A percentile compares a stretch with the other conserved stretches of the same genome.
phyloP scores from a whole-genome alignment of 1,284 basidiomycete species.

The Spongispora temasekensis region DNA sequence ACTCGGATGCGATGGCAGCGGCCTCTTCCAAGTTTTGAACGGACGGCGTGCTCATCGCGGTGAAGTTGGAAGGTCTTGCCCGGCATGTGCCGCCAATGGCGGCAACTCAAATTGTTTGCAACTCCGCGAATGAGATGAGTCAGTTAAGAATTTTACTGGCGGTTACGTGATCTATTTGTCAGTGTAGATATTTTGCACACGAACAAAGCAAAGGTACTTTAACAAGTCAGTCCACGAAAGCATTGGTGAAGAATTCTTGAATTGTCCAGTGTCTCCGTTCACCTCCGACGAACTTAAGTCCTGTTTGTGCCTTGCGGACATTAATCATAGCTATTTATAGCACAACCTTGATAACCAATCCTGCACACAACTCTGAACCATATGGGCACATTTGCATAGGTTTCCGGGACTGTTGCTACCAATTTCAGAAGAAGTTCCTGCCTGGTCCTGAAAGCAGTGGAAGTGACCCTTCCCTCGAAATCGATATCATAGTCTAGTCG shows the following conservation, averaged over 20 bases:
- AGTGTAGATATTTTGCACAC: too few relatives aligned
- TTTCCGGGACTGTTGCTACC: not conserved
- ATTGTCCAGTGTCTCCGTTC: not conserved
- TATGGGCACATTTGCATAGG: too few relatives aligned
- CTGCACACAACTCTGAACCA: not conserved
- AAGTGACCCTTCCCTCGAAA: not conserved
- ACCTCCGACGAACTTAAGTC: not conserved
- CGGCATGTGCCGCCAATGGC: too few relatives aligned
- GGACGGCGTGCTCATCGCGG: conserved; percentile 33
- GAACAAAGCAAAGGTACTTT: conserved; percentile 4
- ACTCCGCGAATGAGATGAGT: conserved; percentile 24
- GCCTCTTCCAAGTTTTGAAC: conserved; percentile 58
- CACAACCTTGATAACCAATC: not conserved
- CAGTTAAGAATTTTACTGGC: too few relatives aligned
- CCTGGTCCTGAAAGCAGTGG: not conserved
- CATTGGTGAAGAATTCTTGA: not conserved
- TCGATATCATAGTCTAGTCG: not conserved
- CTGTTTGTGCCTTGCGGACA: not conserved
- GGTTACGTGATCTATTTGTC: too few relatives aligned
- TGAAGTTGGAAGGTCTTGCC: not conserved
- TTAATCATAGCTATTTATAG: not conserved
- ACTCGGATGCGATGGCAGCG: conserved; percentile 67
- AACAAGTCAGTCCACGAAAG: conserved; percentile 6
- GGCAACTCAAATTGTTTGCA: not conserved
- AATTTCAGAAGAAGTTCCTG: conserved; percentile 3